These are phyloP conservation scores for Pinus tabuliformis DNA, from an alignment of 75 land plant species.

Conservation along the genomic window DNA sequence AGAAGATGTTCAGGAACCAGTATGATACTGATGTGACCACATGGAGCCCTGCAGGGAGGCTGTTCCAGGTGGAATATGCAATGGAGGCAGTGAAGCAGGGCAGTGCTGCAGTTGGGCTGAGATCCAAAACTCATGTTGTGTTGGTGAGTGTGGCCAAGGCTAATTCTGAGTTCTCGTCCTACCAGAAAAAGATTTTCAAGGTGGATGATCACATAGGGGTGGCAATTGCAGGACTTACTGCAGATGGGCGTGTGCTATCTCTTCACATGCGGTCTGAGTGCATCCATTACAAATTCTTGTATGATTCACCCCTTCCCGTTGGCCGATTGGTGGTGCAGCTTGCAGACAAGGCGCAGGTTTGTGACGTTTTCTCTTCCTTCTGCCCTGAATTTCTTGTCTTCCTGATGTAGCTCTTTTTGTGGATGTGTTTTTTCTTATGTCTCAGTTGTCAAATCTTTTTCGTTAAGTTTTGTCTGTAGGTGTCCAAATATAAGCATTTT, in stretches of 20 bases:
- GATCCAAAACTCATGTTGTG: conserved; percentile 80
- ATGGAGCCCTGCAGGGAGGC: conserved; percentile 94
- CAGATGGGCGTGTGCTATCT: conserved; percentile 90
- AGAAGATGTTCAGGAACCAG: conserved; percentile 90
- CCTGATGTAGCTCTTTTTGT: neutral
- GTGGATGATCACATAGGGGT: conserved; percentile 92
- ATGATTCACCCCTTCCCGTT: conserved; percentile 86
- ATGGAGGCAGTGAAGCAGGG: conserved; percentile 99
- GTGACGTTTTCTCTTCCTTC: neutral
- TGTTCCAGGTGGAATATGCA: conserved; percentile 98
- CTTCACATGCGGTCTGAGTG: conserved; percentile 83
- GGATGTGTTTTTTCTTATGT: neutral
- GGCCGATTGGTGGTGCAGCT: conserved; percentile 89
- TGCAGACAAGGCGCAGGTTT: conserved; percentile 98
- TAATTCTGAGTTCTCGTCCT: conserved; percentile 85
- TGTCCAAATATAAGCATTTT: too few relatives aligned
- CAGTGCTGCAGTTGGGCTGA: conserved; percentile 89
- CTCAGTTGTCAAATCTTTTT: too few relatives aligned
- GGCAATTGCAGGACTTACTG: conserved; percentile 93
- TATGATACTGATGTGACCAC: conserved; percentile 98
- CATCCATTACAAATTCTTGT: conserved; percentile 79
- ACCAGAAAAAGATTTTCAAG: conserved; percentile 95
- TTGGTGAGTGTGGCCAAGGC: conserved; percentile 88
- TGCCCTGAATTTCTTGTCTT: neutral
- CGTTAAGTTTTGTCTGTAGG: too few relatives aligned